phyloP scores from a whole-genome alignment of 148 eudicot species.

The Nepenthes gracilis region DNA sequence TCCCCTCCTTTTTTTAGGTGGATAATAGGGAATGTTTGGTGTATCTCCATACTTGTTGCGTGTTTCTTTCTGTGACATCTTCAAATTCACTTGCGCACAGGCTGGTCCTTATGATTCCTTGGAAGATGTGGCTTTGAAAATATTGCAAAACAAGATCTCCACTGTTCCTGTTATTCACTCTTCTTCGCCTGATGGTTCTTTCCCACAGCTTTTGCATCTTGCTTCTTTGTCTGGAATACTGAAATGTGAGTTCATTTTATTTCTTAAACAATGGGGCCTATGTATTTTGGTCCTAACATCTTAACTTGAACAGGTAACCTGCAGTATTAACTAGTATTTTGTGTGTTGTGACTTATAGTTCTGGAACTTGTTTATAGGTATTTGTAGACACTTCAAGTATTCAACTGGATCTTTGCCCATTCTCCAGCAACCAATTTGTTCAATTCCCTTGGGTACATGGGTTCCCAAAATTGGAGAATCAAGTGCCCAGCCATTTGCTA shows the following conservation, averaged over 20 bases:
- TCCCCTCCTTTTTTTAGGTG: no score
- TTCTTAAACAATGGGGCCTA: no score
- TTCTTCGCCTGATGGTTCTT: conserved; percentile 30
- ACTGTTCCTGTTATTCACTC: conserved; percentile 48
- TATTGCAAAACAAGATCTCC: conserved; percentile 46
- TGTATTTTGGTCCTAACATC: conserved; percentile 4
- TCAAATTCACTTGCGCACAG: conserved; percentile 16
- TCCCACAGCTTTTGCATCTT: conserved; percentile 54
- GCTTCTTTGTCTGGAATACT: conserved; percentile 55
- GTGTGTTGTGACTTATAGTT: conserved; percentile 3
- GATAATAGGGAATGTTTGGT: not conserved
- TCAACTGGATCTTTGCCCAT: conserved; percentile 40
- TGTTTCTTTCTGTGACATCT: not conserved
- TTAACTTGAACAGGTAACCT: no score
- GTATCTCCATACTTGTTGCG: not conserved
- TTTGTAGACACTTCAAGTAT: conserved; percentile 48
- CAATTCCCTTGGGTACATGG: conserved; percentile 59
- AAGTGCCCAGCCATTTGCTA: conserved; percentile 35
- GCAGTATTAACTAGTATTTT: not conserved
- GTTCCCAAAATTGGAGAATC: conserved; percentile 53
- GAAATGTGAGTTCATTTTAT: conserved; percentile 21
- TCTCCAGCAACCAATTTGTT: conserved; percentile 47
- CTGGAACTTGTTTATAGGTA: conserved; percentile 33
- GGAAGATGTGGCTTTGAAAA: conserved; percentile 45
- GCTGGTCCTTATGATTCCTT: conserved; percentile 53